phyloP scores from a whole-genome alignment of 2,329 filamentous ascomycete genomes.

The Dothistroma septosporum region DNA sequence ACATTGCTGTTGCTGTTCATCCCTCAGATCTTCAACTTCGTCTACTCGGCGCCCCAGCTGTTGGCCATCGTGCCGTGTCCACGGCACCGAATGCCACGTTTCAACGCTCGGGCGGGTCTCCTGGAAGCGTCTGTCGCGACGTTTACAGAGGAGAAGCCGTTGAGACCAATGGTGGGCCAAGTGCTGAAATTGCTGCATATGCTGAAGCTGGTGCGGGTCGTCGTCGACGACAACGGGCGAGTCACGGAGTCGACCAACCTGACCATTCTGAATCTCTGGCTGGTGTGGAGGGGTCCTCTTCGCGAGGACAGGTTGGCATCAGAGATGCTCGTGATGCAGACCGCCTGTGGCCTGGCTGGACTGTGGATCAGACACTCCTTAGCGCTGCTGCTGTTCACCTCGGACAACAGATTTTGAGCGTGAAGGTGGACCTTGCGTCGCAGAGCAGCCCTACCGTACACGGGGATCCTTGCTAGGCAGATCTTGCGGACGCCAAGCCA shows the following conservation, averaged over 20 bases:
- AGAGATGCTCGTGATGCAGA: conserved; percentile 77
- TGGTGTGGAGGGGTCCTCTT: conserved; percentile 90
- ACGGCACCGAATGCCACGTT: conserved; percentile 82
- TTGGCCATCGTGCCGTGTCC: conserved; percentile 89
- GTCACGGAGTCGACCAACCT: conserved; percentile 83
- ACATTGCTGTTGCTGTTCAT: conserved; percentile 86
- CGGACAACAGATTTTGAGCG: conserved; percentile 61
- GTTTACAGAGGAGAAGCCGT: conserved; percentile 61
- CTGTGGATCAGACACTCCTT: conserved; percentile 81
- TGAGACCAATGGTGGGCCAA: conserved; percentile 58
- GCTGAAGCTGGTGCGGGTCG: conserved; percentile 65
- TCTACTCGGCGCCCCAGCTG: conserved; percentile 88
- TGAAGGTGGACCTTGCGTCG: conserved; percentile 18
- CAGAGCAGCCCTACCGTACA: conserved; percentile 6
- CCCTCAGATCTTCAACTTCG: conserved; percentile 93
- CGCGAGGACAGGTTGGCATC: conserved; percentile 77
- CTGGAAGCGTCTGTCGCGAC: conserved; percentile 81
- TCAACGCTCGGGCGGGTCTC: conserved; percentile 78
- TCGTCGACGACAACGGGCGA: conserved; percentile 58
- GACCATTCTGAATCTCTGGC: conserved; percentile 91
- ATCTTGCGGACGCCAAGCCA: background rate
- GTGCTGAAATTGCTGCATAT: conserved; percentile 64
- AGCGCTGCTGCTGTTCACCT: conserved; percentile 81
- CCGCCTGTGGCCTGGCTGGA: conserved; percentile 70
- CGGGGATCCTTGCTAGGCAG: conserved; percentile 15